Percentiles rank a stretch among this genome's conserved stretches.
phyloP scores from a whole-genome alignment of 2,329 filamentous ascomycete species.

The Talaromyces sp. region DNA sequence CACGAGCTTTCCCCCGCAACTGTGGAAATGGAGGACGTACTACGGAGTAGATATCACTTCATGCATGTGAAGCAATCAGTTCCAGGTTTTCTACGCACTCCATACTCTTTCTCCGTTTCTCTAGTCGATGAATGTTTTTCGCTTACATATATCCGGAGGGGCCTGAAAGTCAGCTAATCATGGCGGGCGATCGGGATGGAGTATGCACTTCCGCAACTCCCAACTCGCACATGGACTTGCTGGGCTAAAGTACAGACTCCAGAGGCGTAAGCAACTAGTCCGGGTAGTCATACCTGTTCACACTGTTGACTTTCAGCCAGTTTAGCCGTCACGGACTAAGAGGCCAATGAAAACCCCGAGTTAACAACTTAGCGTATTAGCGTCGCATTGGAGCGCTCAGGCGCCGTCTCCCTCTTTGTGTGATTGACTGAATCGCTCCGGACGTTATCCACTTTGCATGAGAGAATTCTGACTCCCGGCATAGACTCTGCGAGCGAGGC shows the following conservation, averaged over 20 bases:
- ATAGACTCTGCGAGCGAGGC: neutral
- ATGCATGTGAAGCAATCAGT: neutral
- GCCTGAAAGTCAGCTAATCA: neutral
- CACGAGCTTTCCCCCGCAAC: neutral
- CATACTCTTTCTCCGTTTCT: neutral
- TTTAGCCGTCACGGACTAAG: neutral
- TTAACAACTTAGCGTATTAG: neutral
- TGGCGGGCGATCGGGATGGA: neutral
- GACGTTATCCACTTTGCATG: neutral
- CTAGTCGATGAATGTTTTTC: neutral
- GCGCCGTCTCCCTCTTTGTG: neutral
- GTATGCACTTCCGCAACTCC: neutral
- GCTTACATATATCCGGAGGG: neutral
- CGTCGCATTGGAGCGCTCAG: constrained; percentile 2
- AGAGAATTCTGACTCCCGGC: neutral
- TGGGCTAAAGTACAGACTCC: neutral
- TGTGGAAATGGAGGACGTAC: neutral
- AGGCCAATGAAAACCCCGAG: neutral
- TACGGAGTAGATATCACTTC: neutral
- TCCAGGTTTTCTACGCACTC: neutral
- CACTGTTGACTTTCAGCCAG: neutral
- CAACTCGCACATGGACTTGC: neutral
- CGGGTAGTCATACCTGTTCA: neutral
- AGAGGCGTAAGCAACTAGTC: neutral
- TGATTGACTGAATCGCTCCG: neutral